Evolutionary conservation across 2,329 filamentous ascomycete genomes (phyloP).

Genomic region (Coniochaeta prunicola): DNA sequence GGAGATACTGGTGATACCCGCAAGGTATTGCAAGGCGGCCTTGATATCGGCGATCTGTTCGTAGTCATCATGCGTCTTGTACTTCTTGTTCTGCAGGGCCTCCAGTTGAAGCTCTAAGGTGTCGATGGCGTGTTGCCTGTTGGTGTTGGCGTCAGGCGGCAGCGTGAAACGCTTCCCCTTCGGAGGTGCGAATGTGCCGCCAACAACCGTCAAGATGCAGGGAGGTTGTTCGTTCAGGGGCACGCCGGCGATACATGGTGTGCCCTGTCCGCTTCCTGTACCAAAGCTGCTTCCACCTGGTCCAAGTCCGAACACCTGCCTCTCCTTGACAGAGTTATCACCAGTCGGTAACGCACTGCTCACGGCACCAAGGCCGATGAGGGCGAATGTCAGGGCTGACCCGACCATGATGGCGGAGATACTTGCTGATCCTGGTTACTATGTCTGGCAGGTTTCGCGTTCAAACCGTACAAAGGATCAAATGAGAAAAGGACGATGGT

Average conservation of each 20-base stretch:
- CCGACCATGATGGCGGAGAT: slow-evolving; percentile 16
- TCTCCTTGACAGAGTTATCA: slow-evolving; percentile 5
- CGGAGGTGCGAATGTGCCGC: slow-evolving; percentile 4
- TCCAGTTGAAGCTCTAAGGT: slow-evolving; percentile 10
- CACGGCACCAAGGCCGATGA: slow-evolving; percentile 17
- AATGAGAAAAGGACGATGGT: slow-evolving; percentile 1
- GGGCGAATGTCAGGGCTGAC: slow-evolving; percentile 14
- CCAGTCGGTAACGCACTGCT: slow-evolving; percentile 14
- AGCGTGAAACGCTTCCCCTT: slow-evolving; percentile 8
- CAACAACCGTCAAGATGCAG: slow-evolving; percentile 10
- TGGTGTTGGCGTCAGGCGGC: slow-evolving; percentile 11
- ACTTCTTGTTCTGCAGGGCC: slow-evolving; percentile 15
- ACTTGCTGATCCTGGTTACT: slow-evolving; percentile 7
- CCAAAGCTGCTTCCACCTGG: slow-evolving; percentile 8
- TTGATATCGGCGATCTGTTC: slow-evolving; percentile 13
- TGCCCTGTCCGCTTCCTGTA: slow-evolving; percentile 6
- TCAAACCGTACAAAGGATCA: slow-evolving; percentile 1
- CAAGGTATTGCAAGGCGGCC: slow-evolving; percentile 11
- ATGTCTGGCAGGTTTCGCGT: slow-evolving; percentile 7
- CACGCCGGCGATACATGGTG: slow-evolving; percentile 6
- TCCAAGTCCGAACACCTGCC: slow-evolving; percentile 7
- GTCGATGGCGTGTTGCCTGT: slow-evolving; percentile 13
- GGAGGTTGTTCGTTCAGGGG: slow-evolving; percentile 9
- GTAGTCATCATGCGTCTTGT: slow-evolving; percentile 13
- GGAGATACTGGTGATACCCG: slow-evolving; percentile 11